Conservation (phyloP, 2,329 filamentous ascomycete genomes). For the Aspergillus sp. region DNA sequence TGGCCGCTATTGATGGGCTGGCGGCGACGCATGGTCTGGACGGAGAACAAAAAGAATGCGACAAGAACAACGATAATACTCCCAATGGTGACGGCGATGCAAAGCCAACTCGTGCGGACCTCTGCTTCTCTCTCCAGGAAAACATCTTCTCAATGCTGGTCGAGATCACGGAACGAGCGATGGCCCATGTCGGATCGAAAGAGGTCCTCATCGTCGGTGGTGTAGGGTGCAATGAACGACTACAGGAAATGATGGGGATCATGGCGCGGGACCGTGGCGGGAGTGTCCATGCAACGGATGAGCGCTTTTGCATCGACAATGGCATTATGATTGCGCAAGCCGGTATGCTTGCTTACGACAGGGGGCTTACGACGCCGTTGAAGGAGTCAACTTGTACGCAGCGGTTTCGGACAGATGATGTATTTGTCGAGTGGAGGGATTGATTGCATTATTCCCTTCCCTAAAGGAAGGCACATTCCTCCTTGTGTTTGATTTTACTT, state of each 20-base stretch:
- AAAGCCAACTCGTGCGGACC: slow-evolving; percentile 63
- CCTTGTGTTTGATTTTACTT: too few species aligned
- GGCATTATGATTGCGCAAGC: slow-evolving; percentile 99
- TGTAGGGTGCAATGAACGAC: slow-evolving; percentile 85
- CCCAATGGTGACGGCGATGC: slow-evolving; percentile 13
- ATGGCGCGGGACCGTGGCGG: slow-evolving; percentile 88
- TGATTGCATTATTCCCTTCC: slow-evolving; percentile 10
- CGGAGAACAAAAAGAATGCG: slow-evolving; percentile 27
- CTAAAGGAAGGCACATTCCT: too few species aligned
- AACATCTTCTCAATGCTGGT: slow-evolving; percentile 96
- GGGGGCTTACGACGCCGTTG: slow-evolving; percentile 66
- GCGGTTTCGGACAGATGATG: slow-evolving; percentile 73
- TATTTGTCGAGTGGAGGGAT: slow-evolving; percentile 70
- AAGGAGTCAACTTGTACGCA: slow-evolving; percentile 80
- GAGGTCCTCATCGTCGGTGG: slow-evolving; percentile 94
- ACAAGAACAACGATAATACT: slow-evolving; percentile 41
- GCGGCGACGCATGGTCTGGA: slow-evolving; percentile 47
- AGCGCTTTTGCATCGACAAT: slow-evolving; percentile 97
- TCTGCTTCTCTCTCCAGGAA: slow-evolving; percentile 93
- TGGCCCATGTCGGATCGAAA: slow-evolving; percentile 87
- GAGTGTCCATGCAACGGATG: slow-evolving; percentile 88
- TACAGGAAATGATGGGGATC: slow-evolving; percentile 97
- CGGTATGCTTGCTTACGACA: slow-evolving; percentile 74
- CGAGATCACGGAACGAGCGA: slow-evolving; percentile 94
- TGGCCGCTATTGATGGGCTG: slow-evolving; percentile 72